Conservation (phyloP, 1,284 basidiomycete genomes). For the Boletus nobilissimus region DNA sequence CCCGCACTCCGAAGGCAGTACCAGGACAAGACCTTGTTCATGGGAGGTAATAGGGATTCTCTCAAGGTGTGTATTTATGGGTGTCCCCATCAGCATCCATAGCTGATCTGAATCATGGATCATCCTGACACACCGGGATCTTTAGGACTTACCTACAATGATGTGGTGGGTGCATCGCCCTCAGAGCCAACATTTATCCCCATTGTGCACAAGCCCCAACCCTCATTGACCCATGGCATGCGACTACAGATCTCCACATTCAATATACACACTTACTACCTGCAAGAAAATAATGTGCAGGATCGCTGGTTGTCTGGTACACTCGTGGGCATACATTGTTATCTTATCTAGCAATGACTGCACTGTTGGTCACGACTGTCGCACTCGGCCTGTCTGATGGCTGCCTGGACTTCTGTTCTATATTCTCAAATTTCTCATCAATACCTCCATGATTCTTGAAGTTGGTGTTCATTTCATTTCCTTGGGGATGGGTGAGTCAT, state of each 20-base stretch:
- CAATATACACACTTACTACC: conserved; percentile 79
- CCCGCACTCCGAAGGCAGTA: conserved; percentile 64
- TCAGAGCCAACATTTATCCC: conserved; percentile 42
- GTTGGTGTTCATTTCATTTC: conserved; percentile 90
- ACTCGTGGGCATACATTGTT: conserved; percentile 82
- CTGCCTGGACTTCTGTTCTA: conserved; percentile 86
- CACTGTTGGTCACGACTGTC: conserved; percentile 89
- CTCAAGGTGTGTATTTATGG: conserved; percentile 53
- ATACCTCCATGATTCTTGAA: conserved; percentile 91
- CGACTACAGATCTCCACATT: conserved; percentile 68
- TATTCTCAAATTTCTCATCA: conserved; percentile 90
- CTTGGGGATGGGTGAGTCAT: conserved; percentile 81
- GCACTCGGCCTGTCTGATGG: conserved; percentile 85
- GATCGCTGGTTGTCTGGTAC: conserved; percentile 86
- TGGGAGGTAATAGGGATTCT: conserved; percentile 67
- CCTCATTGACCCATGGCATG: conserved; percentile 30
- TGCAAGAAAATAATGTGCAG: conserved; percentile 81
- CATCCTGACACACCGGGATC: conserved; percentile 33
- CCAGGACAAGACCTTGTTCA: conserved; percentile 62
- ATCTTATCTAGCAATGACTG: conserved; percentile 92
- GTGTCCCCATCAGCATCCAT: neutral
- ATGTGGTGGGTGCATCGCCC: conserved; percentile 25
- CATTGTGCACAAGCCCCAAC: conserved; percentile 4
- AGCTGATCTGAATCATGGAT: neutral
- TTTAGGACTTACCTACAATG: conserved; percentile 53